These are phyloP conservation scores for Hirsutella thompsonii DNA, from an alignment of 2,329 filamentous ascomycete genomes.

Conservation along the genomic window DNA sequence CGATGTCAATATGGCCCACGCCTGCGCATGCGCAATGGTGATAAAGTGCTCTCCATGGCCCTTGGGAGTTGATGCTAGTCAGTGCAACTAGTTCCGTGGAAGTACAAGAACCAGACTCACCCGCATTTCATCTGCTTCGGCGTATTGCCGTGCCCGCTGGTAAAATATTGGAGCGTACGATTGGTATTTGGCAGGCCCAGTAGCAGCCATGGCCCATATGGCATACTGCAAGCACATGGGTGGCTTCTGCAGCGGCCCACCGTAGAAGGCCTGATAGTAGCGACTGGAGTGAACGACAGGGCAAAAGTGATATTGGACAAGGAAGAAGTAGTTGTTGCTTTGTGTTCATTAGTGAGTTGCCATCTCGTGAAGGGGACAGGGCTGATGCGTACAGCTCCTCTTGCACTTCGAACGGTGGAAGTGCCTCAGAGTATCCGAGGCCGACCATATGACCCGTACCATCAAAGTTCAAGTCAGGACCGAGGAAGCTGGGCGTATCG, in stretches of 20 bases:
- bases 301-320: slow-evolving; percentile 55
- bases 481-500: neutral
- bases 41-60: slow-evolving; percentile 71
- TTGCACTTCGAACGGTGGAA: slow-evolving; percentile 67
- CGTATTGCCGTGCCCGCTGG: slow-evolving; percentile 66
- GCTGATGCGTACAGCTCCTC: slow-evolving; percentile 61
- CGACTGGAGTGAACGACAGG: slow-evolving; percentile 69
- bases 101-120: slow-evolving; percentile 21
- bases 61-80: no score
- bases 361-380: slow-evolving; percentile 23
- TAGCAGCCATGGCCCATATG: slow-evolving; percentile 73
- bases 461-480: neutral
- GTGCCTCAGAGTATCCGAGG: slow-evolving; percentile 67
- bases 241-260: slow-evolving; percentile 59
- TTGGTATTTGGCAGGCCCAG: slow-evolving; percentile 58
- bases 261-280: slow-evolving; percentile 63
- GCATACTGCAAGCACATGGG: slow-evolving; percentile 75
- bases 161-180: slow-evolving; percentile 69
- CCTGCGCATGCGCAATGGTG: slow-evolving; percentile 66
- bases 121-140: slow-evolving; percentile 75
- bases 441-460: slow-evolving; percentile 46
- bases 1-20: slow-evolving; percentile 60
- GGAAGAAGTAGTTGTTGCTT: slow-evolving; percentile 48
- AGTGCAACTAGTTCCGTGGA: no score
- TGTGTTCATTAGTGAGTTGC: neutral